These are phyloP conservation scores for Fusarium vanettenii DNA, from an alignment of 2,329 filamentous ascomycete species.

Conservation along the genomic window DNA sequence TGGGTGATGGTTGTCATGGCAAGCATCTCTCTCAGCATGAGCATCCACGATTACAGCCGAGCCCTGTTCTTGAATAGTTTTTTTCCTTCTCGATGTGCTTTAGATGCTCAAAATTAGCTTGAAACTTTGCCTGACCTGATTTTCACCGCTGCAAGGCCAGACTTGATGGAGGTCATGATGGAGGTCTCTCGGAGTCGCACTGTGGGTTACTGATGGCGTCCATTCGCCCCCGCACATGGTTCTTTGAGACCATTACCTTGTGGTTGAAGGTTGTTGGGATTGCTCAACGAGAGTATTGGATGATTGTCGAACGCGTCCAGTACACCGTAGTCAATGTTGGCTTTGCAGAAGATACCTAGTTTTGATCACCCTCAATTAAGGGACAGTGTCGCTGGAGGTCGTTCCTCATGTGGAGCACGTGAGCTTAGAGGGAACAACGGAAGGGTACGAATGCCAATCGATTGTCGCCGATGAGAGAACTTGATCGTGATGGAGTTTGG, in stretches of 20 bases:
- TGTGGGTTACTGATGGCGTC: background rate
- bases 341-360: background rate
- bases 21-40: background rate
- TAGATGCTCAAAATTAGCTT: background rate
- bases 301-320: background rate
- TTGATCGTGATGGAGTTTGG: background rate
- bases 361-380: background rate
- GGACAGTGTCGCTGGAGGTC: background rate
- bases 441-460: background rate
- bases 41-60: background rate
- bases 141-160: background rate
- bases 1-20: background rate
- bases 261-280: background rate
- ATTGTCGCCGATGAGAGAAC: background rate
- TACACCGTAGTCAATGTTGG: background rate
- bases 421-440: background rate
- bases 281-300: background rate
- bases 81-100: background rate
- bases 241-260: background rate
- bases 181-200: background rate
- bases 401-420: background rate
- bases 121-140: background rate
- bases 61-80: too few relatives aligned
- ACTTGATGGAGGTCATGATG: background rate
- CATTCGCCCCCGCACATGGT: background rate